phyloP scores from a whole-genome alignment of 2,329 filamentous ascomycete genomes.

The Endothia cerciana region DNA sequence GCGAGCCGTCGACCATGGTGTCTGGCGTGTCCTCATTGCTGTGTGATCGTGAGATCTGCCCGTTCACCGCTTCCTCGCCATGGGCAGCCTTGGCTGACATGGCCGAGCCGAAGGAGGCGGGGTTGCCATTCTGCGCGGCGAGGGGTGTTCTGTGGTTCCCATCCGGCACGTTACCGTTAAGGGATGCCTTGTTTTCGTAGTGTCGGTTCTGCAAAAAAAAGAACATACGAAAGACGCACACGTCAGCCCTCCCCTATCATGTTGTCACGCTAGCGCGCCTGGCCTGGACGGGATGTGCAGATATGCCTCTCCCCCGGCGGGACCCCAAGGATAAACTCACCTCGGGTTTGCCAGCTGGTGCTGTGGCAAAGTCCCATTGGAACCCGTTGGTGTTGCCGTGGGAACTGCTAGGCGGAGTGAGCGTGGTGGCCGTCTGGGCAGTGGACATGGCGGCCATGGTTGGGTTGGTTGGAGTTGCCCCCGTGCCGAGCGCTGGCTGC shows the following conservation, averaged over 20 bases:
- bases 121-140: constrained; percentile 28
- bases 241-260: constrained; percentile 16
- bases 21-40: constrained; percentile 46
- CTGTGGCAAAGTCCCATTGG: constrained; percentile 46
- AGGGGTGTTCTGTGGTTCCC: constrained; percentile 28
- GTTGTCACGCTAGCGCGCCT: constrained; percentile 1
- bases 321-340: constrained; percentile 38
- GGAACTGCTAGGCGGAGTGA: constrained; percentile 54
- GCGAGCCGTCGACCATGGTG: constrained; percentile 47
- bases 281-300: not conserved
- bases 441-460: constrained; percentile 59
- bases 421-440: constrained; percentile 50
- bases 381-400: constrained; percentile 52
- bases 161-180: constrained; percentile 26
- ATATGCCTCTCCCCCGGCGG: constrained; percentile 4
- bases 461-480: constrained; percentile 28
- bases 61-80: constrained; percentile 18
- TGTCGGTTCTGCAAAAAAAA: constrained; percentile 25
- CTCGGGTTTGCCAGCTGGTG: constrained; percentile 38
- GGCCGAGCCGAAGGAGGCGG: constrained; percentile 17
- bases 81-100: constrained; percentile 22
- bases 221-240: constrained; percentile 5
- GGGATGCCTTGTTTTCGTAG: constrained; percentile 25
- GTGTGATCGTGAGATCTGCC: constrained; percentile 26
- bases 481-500: constrained; percentile 1